These are phyloP conservation scores for Thermomyces lanuginosus DNA, from an alignment of 2,329 filamentous ascomycete species.

Conservation along the genomic window DNA sequence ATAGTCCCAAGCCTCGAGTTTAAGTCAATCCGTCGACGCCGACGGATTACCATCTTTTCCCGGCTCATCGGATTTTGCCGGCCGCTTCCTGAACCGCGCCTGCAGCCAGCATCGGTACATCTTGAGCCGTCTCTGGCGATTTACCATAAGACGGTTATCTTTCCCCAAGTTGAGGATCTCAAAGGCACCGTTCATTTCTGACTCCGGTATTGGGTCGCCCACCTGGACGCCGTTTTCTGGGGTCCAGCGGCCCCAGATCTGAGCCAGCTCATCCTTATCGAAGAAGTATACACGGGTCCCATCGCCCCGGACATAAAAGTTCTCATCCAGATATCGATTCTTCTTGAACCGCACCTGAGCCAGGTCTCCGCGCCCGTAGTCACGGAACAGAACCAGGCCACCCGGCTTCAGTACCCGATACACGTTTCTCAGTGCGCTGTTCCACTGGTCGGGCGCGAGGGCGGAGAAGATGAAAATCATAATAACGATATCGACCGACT, in stretches of 20 bases:
- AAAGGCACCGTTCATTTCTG: slow-evolving; percentile 32
- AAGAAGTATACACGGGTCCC: slow-evolving; percentile 97
- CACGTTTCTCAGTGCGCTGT: slow-evolving; percentile 63
- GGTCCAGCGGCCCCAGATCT: slow-evolving; percentile 54
- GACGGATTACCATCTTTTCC: too few relatives aligned
- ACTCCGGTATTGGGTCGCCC: slow-evolving; percentile 4
- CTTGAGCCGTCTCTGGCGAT: slow-evolving; percentile 76
- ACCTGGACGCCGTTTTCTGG: slow-evolving; percentile 19
- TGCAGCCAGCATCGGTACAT: slow-evolving; percentile 87
- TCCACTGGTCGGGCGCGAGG: slow-evolving; percentile 71
- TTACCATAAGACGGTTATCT: slow-evolving; percentile 80
- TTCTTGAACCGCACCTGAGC: slow-evolving; percentile 97
- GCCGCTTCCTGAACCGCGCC: slow-evolving; percentile 26
- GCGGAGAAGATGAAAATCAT: slow-evolving; percentile 98
- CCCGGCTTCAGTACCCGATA: slow-evolving; percentile 73
- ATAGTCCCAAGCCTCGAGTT: too few relatives aligned
- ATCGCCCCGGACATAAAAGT: slow-evolving; percentile 92
- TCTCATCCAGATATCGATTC: slow-evolving; percentile 82
- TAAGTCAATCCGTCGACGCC: too few relatives aligned
- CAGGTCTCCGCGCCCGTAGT: slow-evolving; percentile 89
- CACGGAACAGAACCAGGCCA: slow-evolving; percentile 84
- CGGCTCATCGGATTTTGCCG: not conserved
- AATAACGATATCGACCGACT: slow-evolving; percentile 77
- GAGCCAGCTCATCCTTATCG: slow-evolving; percentile 61
- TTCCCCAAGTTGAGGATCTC: slow-evolving; percentile 63